Percentiles rank a stretch among this genome's conserved stretches.
Conservation (phyloP, 108 stramenopile genomes). For the Skeletonema costatum region DNA sequence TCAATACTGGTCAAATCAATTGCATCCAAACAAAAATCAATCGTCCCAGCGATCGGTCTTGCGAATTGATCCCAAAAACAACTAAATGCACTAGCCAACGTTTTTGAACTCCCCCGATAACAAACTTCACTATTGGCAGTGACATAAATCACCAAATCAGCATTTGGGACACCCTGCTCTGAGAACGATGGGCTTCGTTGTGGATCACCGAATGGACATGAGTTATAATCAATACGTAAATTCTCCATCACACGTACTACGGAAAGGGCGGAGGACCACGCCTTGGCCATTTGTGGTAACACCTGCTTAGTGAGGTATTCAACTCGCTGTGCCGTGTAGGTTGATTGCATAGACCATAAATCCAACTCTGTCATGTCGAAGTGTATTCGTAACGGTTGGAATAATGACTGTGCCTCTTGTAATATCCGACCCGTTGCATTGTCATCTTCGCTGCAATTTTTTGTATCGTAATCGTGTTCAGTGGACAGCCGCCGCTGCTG, state of each 20-base stretch:
- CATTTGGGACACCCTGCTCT: conserved; percentile 3
- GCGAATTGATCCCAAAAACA: conserved; percentile 52
- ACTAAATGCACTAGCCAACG: conserved; percentile 40
- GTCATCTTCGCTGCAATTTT: no score
- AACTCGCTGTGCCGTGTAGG: neutral
- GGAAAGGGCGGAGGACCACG: conserved; percentile 19
- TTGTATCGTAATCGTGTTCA: neutral
- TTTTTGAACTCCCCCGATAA: conserved; percentile 5
- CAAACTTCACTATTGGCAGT: conserved; percentile 36
- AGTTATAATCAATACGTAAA: conserved; percentile 3
- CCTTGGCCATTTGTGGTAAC: conserved; percentile 9
- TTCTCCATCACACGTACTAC: conserved; percentile 14
- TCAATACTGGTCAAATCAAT: conserved; percentile 31
- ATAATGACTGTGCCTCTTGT: neutral
- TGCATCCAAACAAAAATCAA: conserved; percentile 48
- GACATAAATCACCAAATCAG: conserved; percentile 43
- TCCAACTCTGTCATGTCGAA: conserved; percentile 14
- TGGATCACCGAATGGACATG: conserved; percentile 18
- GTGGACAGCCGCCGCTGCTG: no score
- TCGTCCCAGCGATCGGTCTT: conserved; percentile 46
- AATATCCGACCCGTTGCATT: neutral
- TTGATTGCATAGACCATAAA: conserved; percentile 8
- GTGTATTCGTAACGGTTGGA: conserved; percentile 7
- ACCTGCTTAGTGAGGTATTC: neutral
- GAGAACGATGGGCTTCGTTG: neutral